phyloP scores from a whole-genome alignment of 2,329 filamentous ascomycete genomes.

The Fusarium mundagurra region DNA sequence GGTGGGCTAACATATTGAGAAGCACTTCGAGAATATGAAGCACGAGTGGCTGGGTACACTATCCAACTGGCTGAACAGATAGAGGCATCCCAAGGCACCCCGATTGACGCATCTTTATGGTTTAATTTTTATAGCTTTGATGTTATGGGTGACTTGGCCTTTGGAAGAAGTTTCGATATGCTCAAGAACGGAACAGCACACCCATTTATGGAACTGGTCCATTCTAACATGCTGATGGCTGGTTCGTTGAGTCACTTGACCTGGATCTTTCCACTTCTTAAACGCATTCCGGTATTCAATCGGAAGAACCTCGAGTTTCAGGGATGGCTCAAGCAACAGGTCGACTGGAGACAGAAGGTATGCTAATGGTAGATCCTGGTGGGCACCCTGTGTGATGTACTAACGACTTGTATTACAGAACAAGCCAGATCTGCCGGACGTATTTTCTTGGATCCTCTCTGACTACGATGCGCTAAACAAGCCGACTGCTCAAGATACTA shows the following conservation, averaged over 20 bases:
- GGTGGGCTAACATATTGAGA: neutral
- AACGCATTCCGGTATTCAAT: neutral
- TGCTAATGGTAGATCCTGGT: rapidly evolving
- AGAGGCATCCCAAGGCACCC: neutral
- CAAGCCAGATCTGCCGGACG: neutral
- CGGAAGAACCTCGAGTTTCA: neutral
- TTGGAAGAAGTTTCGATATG: neutral
- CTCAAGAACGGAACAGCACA: neutral
- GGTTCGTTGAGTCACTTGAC: neutral
- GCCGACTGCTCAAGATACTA: neutral
- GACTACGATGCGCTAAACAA: neutral
- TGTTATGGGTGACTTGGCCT: neutral
- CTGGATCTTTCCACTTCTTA: neutral
- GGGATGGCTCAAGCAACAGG: neutral
- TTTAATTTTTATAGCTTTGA: neutral
- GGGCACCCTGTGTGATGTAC: rapidly evolving
- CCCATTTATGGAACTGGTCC: neutral
- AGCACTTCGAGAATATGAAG: neutral
- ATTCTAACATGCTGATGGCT: neutral
- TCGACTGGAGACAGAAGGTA: neutral
- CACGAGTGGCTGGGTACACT: neutral
- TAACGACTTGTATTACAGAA: neutral
- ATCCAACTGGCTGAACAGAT: neutral
- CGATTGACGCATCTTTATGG: neutral
- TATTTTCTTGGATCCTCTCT: neutral